These are phyloP conservation scores for Trichosporon sp. DNA, from an alignment of 1,284 basidiomycete genomes.

Conservation along the genomic window DNA sequence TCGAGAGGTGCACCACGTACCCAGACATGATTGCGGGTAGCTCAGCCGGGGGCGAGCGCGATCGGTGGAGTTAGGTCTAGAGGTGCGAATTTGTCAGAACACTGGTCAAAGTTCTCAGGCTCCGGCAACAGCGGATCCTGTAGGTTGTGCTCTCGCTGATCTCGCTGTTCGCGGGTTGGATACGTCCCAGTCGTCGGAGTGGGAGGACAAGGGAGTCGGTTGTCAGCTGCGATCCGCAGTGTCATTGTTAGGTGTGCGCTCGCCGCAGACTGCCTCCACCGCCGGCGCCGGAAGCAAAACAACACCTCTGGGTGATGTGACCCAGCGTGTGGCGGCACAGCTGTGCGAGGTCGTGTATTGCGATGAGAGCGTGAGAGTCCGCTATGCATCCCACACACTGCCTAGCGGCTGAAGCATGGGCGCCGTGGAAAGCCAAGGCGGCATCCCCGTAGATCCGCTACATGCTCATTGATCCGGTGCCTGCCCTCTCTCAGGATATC, in stretches of 20 bases:
- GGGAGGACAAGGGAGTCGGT: constrained; percentile 2
- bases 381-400: background rate
- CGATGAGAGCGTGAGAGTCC: background rate
- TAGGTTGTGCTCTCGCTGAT: background rate
- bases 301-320: background rate
- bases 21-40: constrained; percentile 9
- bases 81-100: background rate
- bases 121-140: background rate
- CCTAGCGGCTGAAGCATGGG: background rate
- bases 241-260: constrained; percentile 1
- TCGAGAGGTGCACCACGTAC: no score
- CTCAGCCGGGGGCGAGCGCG: background rate
- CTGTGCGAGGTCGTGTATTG: background rate
- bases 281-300: constrained; percentile 1
- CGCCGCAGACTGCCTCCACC: constrained; percentile 3
- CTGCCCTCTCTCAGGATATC: no score
- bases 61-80: background rate
- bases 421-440: background rate
- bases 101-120: background rate
- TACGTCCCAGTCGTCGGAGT: background rate
- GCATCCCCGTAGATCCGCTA: background rate
- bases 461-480: background rate
- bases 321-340: background rate
- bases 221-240: background rate
- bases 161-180: background rate